A percentile compares a stretch with the other conserved stretches of the same genome.
Evolutionary conservation across 495 filamentous ascomycete genomes (phyloP).

Genomic region (Cairneyella variabilis): DNA sequence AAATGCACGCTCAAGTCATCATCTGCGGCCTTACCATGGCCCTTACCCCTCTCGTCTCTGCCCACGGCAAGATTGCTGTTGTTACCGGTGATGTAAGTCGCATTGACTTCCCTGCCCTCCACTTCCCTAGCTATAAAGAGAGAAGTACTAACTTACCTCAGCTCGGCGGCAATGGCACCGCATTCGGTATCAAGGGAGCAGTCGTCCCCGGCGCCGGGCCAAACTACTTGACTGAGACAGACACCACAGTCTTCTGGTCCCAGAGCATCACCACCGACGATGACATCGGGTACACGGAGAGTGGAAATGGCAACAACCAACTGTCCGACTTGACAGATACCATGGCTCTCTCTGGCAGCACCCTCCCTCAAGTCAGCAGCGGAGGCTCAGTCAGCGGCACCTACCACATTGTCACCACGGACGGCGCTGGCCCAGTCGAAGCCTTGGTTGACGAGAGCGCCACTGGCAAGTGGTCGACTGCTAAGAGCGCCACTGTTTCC

Average conservation of each 20-base stretch:
- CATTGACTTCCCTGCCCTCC: too few relatives aligned
- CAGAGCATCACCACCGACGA: not conserved
- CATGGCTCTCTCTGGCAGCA: conserved; percentile 23
- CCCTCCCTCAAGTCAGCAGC: conserved; percentile 28
- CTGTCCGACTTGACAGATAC: conserved; percentile 1
- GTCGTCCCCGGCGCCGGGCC: conserved; percentile 8
- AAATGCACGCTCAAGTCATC: too few relatives aligned
- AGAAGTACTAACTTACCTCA: too few relatives aligned
- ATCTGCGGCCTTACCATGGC: too few relatives aligned
- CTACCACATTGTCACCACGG: conserved; percentile 30
- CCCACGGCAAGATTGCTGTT: conserved; percentile 8
- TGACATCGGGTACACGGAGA: conserved; percentile 1
- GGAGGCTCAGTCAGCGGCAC: conserved; percentile 23
- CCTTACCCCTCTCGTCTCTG: conserved; percentile 8
- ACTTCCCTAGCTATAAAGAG: too few relatives aligned
- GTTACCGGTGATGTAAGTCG: conserved; percentile 5
- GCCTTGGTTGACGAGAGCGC: conserved; percentile 3
- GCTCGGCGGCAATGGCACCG: conserved; percentile 11
- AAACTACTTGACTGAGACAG: conserved; percentile 2
- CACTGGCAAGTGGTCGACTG: conserved; percentile 3
- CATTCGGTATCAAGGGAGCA: conserved; percentile 4
- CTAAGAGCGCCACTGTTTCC: not conserved
- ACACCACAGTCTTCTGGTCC: not conserved
- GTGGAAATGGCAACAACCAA: not conserved
- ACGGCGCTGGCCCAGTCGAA: conserved; percentile 28